Percentiles rank a stretch among this genome's conserved stretches.
Conservation (phyloP, 768 basidiomycete genomes). For the Suillus variegatus region DNA sequence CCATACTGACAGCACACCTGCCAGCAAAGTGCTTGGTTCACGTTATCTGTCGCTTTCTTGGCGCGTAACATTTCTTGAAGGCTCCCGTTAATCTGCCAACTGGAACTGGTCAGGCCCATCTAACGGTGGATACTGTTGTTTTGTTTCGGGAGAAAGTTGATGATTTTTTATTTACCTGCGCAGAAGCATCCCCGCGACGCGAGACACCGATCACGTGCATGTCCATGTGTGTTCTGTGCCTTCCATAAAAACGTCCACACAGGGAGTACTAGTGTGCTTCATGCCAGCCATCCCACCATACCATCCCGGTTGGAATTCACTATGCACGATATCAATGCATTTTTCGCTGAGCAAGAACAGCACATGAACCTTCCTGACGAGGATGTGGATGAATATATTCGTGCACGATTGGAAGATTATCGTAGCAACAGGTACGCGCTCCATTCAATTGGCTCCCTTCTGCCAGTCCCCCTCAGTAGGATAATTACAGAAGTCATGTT, state of each 20-base stretch:
- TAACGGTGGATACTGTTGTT: neutral
- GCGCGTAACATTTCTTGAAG: neutral
- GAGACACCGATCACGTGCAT: constrained; percentile 7
- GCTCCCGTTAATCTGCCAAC: neutral
- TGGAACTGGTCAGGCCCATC: neutral
- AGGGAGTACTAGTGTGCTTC: neutral
- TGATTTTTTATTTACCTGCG: constrained; percentile 10
- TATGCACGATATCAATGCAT: constrained; percentile 43
- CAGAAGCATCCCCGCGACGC: constrained; percentile 6
- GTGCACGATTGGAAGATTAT: constrained; percentile 25
- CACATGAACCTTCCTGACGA: constrained; percentile 57
- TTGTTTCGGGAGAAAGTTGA: neutral
- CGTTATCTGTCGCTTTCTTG: neutral
- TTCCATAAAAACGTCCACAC: constrained; percentile 6
- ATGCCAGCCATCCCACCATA: neutral
- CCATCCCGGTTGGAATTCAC: constrained; percentile 5
- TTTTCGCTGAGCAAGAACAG: constrained; percentile 56
- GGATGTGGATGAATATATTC: constrained; percentile 48
- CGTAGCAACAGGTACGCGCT: constrained; percentile 20
- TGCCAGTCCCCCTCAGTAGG: constrained; percentile 3
- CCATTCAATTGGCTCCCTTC: neutral
- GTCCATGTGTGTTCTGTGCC: constrained; percentile 9
- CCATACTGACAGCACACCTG: constrained; percentile 2
- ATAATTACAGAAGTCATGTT: neutral
- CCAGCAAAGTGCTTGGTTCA: constrained; percentile 1